These are phyloP conservation scores for Fusarium haematococcum DNA, from an alignment of 2,329 filamentous ascomycete genomes.

Conservation along the genomic window DNA sequence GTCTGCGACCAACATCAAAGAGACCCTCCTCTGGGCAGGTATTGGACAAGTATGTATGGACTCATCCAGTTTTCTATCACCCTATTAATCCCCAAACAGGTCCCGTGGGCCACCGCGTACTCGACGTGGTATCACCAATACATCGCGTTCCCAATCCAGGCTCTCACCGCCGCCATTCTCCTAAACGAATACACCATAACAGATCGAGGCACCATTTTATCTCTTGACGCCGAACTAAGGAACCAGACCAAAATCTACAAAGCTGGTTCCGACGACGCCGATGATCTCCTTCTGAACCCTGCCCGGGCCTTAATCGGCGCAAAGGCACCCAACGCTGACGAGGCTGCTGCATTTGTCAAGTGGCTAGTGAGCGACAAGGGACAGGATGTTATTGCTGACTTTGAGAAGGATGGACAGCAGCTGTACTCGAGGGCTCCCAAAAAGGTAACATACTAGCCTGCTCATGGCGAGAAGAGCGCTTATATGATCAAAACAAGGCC, in stretches of 20 bases:
- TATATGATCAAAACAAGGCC: background rate
- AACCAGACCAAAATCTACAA: slow-evolving; percentile 53
- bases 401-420: slow-evolving; percentile 28
- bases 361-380: slow-evolving; percentile 34
- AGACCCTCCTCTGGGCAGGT: slow-evolving; percentile 56
- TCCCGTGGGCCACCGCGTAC: slow-evolving; percentile 58
- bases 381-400: slow-evolving; percentile 24
- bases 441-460: slow-evolving; percentile 50
- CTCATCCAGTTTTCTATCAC: background rate
- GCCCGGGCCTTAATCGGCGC: slow-evolving; percentile 39
- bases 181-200: slow-evolving; percentile 61
- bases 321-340: slow-evolving; percentile 22
- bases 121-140: slow-evolving; percentile 62
- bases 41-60: slow-evolving; percentile 53
- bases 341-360: slow-evolving; percentile 24
- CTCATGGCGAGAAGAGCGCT: background rate
- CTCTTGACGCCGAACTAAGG: slow-evolving; percentile 48
- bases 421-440: slow-evolving; percentile 25
- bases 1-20: slow-evolving; percentile 62
- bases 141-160: slow-evolving; percentile 58
- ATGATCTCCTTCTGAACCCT: slow-evolving; percentile 56
- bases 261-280: slow-evolving; percentile 48
- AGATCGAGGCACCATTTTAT: slow-evolving; percentile 58
- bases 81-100: background rate
- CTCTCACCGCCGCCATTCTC: slow-evolving; percentile 54